phyloP scores from a whole-genome alignment of 306 rosid species.

The Fragaria nilgerrensis region DNA sequence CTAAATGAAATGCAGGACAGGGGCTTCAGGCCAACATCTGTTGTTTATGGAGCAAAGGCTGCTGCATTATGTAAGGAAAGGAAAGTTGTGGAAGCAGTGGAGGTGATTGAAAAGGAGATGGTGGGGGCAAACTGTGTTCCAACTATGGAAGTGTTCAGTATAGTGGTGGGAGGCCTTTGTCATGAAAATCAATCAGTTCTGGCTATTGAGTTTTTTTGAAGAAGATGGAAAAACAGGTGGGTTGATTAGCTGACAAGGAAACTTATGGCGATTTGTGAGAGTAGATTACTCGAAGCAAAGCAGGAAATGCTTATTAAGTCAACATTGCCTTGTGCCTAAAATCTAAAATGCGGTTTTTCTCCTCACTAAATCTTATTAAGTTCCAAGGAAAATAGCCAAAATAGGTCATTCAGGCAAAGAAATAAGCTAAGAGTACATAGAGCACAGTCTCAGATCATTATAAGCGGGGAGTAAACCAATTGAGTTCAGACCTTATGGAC shows the following conservation, averaged over 20 bases:
- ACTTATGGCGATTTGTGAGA: no score
- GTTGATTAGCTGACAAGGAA: no score
- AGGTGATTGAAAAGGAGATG: constrained; percentile 35
- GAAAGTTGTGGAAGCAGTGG: constrained; percentile 33
- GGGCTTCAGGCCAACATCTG: constrained; percentile 31
- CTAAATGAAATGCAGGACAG: constrained; percentile 26
- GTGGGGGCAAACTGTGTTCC: constrained; percentile 27
- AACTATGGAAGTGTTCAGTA: constrained; percentile 24
- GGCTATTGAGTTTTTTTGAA: no score
- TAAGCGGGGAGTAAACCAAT: background rate
- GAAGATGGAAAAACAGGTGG: no score
- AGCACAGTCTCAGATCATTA: background rate
- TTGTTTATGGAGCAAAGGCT: constrained; percentile 34
- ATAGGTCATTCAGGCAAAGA: no score
- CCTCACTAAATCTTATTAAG: no score
- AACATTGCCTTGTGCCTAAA: no score
- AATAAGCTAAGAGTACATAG: no score
- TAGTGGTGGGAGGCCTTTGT: constrained; percentile 32
- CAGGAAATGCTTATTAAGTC: no score
- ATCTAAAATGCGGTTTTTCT: no score
- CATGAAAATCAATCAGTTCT: background rate
- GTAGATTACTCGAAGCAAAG: no score
- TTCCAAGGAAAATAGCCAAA: no score
- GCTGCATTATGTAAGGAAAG: constrained; percentile 32
- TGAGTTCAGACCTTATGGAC: background rate